A percentile compares a stretch with the other conserved stretches of the same genome.
Conservation (phyloP, 2,329 filamentous ascomycete species). For the Ophiostoma perfectum region DNA sequence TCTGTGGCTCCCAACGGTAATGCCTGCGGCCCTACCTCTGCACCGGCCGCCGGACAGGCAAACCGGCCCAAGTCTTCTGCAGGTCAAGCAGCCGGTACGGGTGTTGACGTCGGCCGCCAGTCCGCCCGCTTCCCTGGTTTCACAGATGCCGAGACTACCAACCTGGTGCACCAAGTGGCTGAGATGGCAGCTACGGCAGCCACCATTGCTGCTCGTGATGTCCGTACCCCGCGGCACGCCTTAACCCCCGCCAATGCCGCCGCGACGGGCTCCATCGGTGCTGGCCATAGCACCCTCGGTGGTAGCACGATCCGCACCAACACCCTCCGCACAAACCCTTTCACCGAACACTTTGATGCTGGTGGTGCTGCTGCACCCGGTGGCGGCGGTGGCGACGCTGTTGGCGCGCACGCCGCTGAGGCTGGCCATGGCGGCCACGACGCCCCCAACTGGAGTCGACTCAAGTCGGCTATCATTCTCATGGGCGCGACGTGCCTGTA, state of each 20-base stretch:
- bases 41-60: background rate
- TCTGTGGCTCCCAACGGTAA: constrained; percentile 33
- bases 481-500: constrained; percentile 86
- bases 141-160: constrained; percentile 74
- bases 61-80: background rate
- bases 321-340: constrained; percentile 18
- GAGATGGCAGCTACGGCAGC: constrained; percentile 92
- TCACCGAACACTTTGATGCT: constrained; percentile 19
- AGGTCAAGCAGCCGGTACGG: background rate
- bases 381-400: background rate
- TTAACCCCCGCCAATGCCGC: constrained; percentile 23
- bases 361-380: constrained; percentile 21
- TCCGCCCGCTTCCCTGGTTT: constrained; percentile 57
- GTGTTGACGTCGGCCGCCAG: constrained; percentile 38
- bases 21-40: background rate
- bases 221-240: constrained; percentile 30
- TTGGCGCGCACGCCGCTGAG: constrained; percentile 31
- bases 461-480: constrained; percentile 84
- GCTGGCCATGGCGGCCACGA: constrained; percentile 69
- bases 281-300: background rate
- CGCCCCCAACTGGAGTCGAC: constrained; percentile 95
- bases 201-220: constrained; percentile 78
- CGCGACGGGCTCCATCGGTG: constrained; percentile 14
- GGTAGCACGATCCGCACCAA: constrained; percentile 17
- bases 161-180: constrained; percentile 77